Conservation (phyloP, 371 early-diverging fungal species). For the Mucor piriformis region DNA sequence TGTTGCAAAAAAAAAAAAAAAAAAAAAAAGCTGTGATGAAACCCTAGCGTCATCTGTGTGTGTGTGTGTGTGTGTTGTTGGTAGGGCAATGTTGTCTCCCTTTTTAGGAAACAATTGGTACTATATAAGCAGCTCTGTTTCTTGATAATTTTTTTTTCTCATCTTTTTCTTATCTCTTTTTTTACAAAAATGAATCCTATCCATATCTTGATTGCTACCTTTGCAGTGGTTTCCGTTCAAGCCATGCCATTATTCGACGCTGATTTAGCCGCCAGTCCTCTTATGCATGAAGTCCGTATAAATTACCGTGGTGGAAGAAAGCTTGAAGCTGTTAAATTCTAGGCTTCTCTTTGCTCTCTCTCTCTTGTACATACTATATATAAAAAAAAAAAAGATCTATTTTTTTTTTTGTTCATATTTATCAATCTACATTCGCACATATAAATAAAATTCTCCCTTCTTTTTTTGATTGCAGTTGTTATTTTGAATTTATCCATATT, state of each 20-base stretch:
- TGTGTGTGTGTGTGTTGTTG: no score
- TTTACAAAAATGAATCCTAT: conserved; percentile 4
- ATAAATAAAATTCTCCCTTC: no score
- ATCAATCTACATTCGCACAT: no score
- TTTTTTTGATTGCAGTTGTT: no score
- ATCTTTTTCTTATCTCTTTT: neutral
- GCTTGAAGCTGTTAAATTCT: neutral
- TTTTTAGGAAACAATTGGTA: conserved; percentile 1
- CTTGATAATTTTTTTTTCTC: neutral
- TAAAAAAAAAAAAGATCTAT: neutral
- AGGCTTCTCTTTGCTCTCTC: neutral
- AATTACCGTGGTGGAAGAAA: conserved; percentile 28
- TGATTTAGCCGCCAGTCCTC: conserved; percentile 34
- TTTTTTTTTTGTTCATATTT: neutral
- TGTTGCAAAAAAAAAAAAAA: no score
- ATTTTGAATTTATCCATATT: no score
- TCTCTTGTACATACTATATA: neutral
- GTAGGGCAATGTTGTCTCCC: neutral
- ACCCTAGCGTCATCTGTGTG: neutral
- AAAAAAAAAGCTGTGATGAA: no score
- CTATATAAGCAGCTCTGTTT: neutral
- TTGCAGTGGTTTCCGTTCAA: conserved; percentile 1
- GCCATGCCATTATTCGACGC: conserved; percentile 35
- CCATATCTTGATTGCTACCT: neutral
- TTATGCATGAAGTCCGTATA: conserved; percentile 29